Percentiles rank a stretch among this genome's conserved stretches.
phyloP scores from a whole-genome alignment of 2,329 filamentous ascomycete species.

The Xylariales sp. region DNA sequence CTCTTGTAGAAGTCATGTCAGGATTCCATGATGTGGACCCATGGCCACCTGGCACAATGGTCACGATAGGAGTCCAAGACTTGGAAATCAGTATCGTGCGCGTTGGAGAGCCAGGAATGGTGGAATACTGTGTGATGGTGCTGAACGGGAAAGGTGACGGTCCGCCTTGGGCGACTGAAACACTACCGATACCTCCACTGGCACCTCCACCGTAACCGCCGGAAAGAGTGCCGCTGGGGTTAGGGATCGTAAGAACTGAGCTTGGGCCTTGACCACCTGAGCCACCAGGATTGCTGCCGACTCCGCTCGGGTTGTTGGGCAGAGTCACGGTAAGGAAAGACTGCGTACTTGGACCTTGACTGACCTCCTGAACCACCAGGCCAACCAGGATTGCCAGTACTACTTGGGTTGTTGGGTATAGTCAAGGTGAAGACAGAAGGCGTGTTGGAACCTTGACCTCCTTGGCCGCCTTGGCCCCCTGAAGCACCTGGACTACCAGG shows the following conservation, averaged over 20 bases:
- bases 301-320: neutral
- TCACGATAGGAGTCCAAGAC: conserved; percentile 4
- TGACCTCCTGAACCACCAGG: conserved; percentile 2
- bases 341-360: too few relatives aligned
- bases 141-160: conserved; percentile 12
- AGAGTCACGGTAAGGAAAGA: too few relatives aligned
- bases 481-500: conserved; percentile 6
- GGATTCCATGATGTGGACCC: conserved; percentile 12
- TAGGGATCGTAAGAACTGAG: neutral
- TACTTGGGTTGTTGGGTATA: conserved; percentile 1
- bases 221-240: neutral
- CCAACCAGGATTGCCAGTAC: conserved; percentile 3
- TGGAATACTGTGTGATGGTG: conserved; percentile 12
- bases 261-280: neutral
- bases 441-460: too few relatives aligned
- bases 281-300: conserved; percentile 2
- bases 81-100: neutral
- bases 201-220: conserved; percentile 3
- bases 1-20: conserved; percentile 8
- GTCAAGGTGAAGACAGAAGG: too few relatives aligned
- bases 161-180: conserved; percentile 8
- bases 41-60: conserved; percentile 9
- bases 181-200: too few relatives aligned
- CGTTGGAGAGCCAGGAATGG: conserved; percentile 1
- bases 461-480: too few relatives aligned